phyloP scores from a whole-genome alignment of 2,329 filamentous ascomycete genomes.

The Didymella sp. region DNA sequence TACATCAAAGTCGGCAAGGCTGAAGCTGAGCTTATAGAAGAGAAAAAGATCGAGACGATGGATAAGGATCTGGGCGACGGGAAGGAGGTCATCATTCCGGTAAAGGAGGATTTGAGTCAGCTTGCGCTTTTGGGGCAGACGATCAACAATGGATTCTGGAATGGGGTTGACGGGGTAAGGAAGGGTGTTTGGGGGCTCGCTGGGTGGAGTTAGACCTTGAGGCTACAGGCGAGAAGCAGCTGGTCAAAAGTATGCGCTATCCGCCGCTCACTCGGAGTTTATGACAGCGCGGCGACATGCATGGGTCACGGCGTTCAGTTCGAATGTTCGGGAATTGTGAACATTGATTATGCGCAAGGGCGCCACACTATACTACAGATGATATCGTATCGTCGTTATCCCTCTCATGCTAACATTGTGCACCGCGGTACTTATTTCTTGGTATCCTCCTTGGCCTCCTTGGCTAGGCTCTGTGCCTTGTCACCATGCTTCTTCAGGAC shows the following conservation, averaged over 20 bases:
- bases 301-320: background rate
- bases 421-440: constrained; percentile 37
- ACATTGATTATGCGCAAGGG: constrained; percentile 1
- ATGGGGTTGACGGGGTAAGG: constrained; percentile 14
- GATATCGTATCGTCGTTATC: constrained; percentile 10
- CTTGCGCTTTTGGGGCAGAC: constrained; percentile 8
- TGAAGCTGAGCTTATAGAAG: background rate
- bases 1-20: background rate
- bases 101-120: constrained; percentile 15
- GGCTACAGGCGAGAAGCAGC: too few relatives aligned
- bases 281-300: too few relatives aligned
- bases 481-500: constrained; percentile 46
- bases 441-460: constrained; percentile 46
- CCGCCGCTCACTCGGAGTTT: too few relatives aligned
- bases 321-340: background rate
- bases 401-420: background rate
- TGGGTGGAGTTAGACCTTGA: background rate
- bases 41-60: background rate
- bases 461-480: constrained; percentile 41
- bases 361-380: constrained; percentile 15
- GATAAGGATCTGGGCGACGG: constrained; percentile 1
- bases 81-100: constrained; percentile 10
- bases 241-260: too few relatives aligned
- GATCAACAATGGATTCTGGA: constrained; percentile 6
- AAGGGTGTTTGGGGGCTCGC: constrained; percentile 17